Conservation (phyloP, 345 rosid species). For the Brassica carinata region DNA sequence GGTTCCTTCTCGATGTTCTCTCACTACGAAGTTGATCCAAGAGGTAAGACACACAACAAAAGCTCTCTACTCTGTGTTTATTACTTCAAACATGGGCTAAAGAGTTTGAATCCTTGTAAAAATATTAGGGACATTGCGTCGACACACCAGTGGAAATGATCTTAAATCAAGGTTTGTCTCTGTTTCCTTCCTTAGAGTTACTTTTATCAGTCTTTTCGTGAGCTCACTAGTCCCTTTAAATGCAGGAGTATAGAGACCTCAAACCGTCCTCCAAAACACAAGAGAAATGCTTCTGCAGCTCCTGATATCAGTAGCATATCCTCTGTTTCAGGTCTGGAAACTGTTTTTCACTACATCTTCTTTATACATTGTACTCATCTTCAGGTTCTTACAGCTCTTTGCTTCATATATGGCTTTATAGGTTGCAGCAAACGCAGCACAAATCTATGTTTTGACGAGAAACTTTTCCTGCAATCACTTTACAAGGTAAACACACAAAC, state of each 20-base stretch:
- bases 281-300: constrained; percentile 67
- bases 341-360: constrained; percentile 11
- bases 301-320: constrained; percentile 47
- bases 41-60: constrained; percentile 44
- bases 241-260: constrained; percentile 58
- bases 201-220: not conserved
- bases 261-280: constrained; percentile 53
- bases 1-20: constrained; percentile 69
- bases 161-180: constrained; percentile 61
- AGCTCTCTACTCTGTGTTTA: not conserved
- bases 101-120: constrained; percentile 4
- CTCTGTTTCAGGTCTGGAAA: constrained; percentile 55
- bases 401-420: constrained; percentile 32
- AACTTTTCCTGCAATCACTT: constrained; percentile 75
- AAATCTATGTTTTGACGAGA: constrained; percentile 84
- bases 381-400: constrained; percentile 11
- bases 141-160: constrained; percentile 62
- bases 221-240: constrained; percentile 8
- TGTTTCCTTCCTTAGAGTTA: not conserved
- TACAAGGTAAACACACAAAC: constrained; percentile 62
- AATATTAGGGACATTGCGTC: constrained; percentile 50
- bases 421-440: constrained; percentile 54
- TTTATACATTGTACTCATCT: not conserved
- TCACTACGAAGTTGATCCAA: constrained; percentile 51
- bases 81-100: constrained; percentile 14